A percentile compares a stretch with the other conserved stretches of the same genome.
Evolutionary conservation across 2,329 filamentous ascomycete species (phyloP).

Genomic region (Intubia oerlemansii): DNA sequence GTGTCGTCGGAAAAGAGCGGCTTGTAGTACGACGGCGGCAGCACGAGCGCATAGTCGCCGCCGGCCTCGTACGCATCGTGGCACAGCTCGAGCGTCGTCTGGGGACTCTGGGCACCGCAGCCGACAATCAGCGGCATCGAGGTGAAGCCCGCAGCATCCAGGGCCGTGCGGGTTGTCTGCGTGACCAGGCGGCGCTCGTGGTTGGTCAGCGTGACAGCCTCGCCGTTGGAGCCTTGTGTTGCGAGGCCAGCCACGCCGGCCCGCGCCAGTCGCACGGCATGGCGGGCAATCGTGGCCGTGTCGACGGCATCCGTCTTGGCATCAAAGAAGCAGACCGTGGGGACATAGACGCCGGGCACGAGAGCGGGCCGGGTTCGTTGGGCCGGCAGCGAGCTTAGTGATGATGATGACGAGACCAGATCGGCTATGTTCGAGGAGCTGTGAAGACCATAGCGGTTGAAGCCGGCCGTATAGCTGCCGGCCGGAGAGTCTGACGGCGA

Average conservation of each 20-base stretch:
- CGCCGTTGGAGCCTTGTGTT: conserved; percentile 64
- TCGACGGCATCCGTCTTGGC: conserved; percentile 44
- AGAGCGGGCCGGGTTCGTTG: conserved; percentile 13
- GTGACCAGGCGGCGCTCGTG: conserved; percentile 50
- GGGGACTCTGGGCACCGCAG: conserved; percentile 50
- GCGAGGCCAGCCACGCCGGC: conserved; percentile 54
- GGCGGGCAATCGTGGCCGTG: conserved; percentile 32
- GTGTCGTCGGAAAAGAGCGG: conserved; percentile 40
- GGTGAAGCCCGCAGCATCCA: conserved; percentile 43
- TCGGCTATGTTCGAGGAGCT: neutral
- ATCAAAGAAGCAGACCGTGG: conserved; percentile 55
- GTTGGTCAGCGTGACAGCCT: conserved; percentile 58
- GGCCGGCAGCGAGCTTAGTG: conserved; percentile 2
- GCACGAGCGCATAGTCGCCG: conserved; percentile 53
- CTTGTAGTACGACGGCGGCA: conserved; percentile 60
- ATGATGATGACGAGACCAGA: neutral
- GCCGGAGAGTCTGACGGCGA: too few relatives aligned
- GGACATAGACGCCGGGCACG: conserved; percentile 42
- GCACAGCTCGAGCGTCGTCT: conserved; percentile 50
- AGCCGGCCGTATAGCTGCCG: conserved; percentile 21
- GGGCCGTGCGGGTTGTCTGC: conserved; percentile 43
- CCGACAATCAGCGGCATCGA: conserved; percentile 56
- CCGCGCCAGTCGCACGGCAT: conserved; percentile 49
- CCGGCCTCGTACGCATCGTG: conserved; percentile 45
- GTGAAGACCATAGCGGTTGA: conserved; percentile 14